A percentile compares a stretch with the other conserved stretches of the same genome.
These are phyloP conservation scores for Mycocentrospora acerina DNA, from an alignment of 2,329 filamentous ascomycete genomes.

Conservation along the genomic window DNA sequence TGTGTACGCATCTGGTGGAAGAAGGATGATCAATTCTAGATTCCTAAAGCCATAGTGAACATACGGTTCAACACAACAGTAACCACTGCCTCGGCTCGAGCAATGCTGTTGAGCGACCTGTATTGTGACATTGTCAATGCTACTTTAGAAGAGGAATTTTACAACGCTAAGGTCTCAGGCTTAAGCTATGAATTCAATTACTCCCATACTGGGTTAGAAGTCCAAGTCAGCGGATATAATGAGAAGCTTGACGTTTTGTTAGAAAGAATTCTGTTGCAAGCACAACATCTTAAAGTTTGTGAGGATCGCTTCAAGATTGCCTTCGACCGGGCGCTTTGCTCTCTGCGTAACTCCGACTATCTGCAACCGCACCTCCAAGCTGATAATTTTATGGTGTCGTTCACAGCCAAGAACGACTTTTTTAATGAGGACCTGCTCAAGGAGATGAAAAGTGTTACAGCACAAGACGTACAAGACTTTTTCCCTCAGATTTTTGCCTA, in stretches of 20 bases:
- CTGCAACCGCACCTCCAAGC: constrained; percentile 89
- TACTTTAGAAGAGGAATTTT: constrained; percentile 87
- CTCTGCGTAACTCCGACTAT: constrained; percentile 83
- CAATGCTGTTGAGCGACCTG: constrained; percentile 73
- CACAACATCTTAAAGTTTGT: constrained; percentile 80
- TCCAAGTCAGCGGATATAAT: constrained; percentile 88
- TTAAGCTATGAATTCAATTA: constrained; percentile 78
- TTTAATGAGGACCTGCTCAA: constrained; percentile 77
- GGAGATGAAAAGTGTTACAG: constrained; percentile 73
- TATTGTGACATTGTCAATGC: constrained; percentile 87
- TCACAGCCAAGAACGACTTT: constrained; percentile 75
- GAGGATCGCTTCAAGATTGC: constrained; percentile 87
- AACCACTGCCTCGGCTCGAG: constrained; percentile 76
- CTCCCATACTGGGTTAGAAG: constrained; percentile 70
- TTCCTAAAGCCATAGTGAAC: constrained; percentile 87
- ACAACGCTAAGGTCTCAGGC: constrained; percentile 91
- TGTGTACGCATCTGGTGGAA: constrained; percentile 90
- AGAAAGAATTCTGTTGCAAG: constrained; percentile 81
- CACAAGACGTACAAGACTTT: constrained; percentile 73
- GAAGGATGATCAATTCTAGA: constrained; percentile 98
- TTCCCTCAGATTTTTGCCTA: constrained; percentile 79
- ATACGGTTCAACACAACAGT: constrained; percentile 79
- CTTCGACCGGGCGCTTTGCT: constrained; percentile 77
- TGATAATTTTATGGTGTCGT: constrained; percentile 76
- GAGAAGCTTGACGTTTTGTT: constrained; percentile 91